phyloP scores from a whole-genome alignment of 345 rosid genomes.

The Eucalyptus pauciflora region DNA sequence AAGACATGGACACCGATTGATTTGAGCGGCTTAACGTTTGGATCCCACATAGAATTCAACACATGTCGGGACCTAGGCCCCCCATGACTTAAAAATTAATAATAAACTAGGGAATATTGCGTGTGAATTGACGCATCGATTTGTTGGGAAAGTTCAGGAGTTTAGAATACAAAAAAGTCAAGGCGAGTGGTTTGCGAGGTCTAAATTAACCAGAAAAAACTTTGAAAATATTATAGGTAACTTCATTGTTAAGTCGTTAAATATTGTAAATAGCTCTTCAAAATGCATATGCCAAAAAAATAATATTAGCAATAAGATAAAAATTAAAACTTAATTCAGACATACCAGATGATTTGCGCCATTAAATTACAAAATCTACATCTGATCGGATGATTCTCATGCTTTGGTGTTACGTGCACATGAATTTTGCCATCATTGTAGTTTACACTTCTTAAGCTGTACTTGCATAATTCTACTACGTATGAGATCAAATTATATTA shows the following conservation, averaged over 20 bases:
- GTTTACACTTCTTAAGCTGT: background rate
- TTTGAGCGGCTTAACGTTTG: too few relatives aligned
- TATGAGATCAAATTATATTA: too few relatives aligned
- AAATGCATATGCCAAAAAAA: background rate
- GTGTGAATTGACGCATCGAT: too few relatives aligned
- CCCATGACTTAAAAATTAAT: background rate
- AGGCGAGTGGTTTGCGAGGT: background rate
- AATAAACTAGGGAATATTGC: too few relatives aligned
- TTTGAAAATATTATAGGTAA: fast-evolving
- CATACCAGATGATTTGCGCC: background rate
- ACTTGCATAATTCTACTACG: background rate
- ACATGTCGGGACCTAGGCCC: background rate
- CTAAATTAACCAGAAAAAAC: background rate
- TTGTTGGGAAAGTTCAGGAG: background rate
- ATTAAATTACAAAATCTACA: fast-evolving
- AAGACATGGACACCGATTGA: too few relatives aligned
- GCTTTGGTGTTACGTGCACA: background rate
- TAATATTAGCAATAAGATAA: background rate
- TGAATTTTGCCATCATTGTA: background rate
- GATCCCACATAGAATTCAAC: too few relatives aligned
- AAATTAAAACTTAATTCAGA: background rate
- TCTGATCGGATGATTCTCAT: background rate
- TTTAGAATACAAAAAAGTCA: background rate
- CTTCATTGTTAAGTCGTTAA: fast-evolving
- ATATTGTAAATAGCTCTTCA: background rate